Evolutionary conservation across 1,139 yeast species (phyloP).

Genomic region (Saccharomyces hybrid): DNA sequence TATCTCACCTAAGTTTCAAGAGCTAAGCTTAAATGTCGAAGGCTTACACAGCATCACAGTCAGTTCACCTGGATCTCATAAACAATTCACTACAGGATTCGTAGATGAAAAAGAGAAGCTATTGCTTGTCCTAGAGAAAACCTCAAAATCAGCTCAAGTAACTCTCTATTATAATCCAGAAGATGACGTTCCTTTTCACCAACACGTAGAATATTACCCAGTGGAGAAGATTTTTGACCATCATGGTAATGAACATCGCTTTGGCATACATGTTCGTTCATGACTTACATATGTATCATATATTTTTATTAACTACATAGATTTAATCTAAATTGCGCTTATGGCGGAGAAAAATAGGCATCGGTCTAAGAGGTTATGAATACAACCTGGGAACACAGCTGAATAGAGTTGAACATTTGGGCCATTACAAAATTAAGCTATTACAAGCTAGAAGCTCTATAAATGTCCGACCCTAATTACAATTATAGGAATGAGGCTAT

Average conservation of each 20-base stretch:
- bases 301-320: not conserved
- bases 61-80: not conserved
- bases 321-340: constrained; percentile 2
- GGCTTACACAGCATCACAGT: not conserved
- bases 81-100: constrained; percentile 16
- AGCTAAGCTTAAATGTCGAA: not conserved
- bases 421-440: not conserved
- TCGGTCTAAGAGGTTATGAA: not conserved
- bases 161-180: not conserved
- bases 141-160: not conserved
- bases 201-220: constrained; percentile 20
- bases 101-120: constrained; percentile 9
- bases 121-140: not conserved
- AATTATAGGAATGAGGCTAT: constrained; percentile 10
- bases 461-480: not conserved
- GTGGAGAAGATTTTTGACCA: constrained; percentile 24
- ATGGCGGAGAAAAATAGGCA: not conserved
- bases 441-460: not conserved
- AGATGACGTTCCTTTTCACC: constrained; percentile 2
- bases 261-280: constrained; percentile 17
- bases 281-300: not conserved
- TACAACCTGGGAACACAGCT: too few species aligned
- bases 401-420: too few species aligned
- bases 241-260: constrained; percentile 15
- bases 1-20: not conserved